Evolutionary conservation across 768 basidiomycete genomes (phyloP), one percentile per base, ranked within the genome.

Genomic region (Mrakia gelida): DNA sequence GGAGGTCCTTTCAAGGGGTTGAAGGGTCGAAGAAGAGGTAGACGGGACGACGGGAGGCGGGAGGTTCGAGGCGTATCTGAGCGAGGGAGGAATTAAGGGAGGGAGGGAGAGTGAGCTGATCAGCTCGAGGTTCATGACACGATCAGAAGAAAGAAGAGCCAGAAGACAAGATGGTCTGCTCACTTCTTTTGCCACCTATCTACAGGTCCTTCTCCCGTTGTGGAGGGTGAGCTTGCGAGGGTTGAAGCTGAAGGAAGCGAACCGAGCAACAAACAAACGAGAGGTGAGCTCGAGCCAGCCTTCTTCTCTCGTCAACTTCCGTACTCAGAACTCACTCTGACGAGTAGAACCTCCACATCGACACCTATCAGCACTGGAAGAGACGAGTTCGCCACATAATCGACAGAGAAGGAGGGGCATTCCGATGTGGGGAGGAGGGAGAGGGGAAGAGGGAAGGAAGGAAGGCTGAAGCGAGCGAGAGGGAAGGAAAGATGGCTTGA

Each of bases 391-490:
- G 34, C 67, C 67, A n/a, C 67, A 70, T 26, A 70, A 13, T n/a
- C 67, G 67, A n/a, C 67, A 70, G 21, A 70, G 67, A 16, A 70
- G 23, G 41, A 70, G 67, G 38, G 67, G 67, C 67, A 70, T 70
- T 38, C 18, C 63, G 41, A n/a, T 5, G 18, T 3, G 21, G 8
- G 21, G 34, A n/a, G 8, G 41, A n/a, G 67, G 1, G 3, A 41
- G 34, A 52, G 32, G 23, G 34, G 67, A 38, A 30, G 41, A 18
- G 21, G 38, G 38, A 41, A 41, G 67, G 26, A 41, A n/a, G 38
- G 67, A 70, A 13, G 67, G 67, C 28, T 59, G 59, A 15, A 15
- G 7, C 21, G 67, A 13, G 63, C 1, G 41, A 26, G 34, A 11
- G 8, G 16, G 67, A 45, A 21, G 34, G 32, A 67, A 56, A n/a